Conservation (phyloP, 129 eudicot genomes). For the Rutidosis leptorrhynchoides region DNA sequence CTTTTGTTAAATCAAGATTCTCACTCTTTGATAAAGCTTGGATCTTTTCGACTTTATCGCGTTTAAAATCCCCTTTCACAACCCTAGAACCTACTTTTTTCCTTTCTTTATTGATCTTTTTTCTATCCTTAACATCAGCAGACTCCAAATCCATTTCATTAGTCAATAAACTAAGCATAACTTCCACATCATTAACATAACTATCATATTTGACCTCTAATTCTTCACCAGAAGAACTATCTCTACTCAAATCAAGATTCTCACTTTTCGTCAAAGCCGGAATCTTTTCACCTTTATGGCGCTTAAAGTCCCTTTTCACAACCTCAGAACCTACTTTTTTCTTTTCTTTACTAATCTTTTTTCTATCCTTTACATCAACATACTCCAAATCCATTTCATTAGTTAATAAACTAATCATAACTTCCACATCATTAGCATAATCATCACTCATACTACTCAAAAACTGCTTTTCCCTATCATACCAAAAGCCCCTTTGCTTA, state of each 20-base stretch:
- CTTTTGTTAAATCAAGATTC: conserved; percentile 31
- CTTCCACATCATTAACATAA: conserved; percentile 66
- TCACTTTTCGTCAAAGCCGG: conserved; percentile 19
- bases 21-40: conserved; percentile 18
- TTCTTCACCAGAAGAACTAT: conserved; percentile 13
- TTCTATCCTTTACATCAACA: conserved; percentile 36
- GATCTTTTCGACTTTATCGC: conserved; percentile 26
- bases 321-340: conserved; percentile 28
- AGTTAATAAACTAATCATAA: conserved; percentile 66
- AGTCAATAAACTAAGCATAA: conserved; percentile 66
- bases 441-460: conserved; percentile 39
- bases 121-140: conserved; percentile 35
- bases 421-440: conserved; percentile 66
- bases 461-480: conserved; percentile 25
- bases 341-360: conserved; percentile 33
- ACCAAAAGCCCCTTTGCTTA: conserved; percentile 39
- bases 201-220: conserved; percentile 50
- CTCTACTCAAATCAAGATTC: conserved; percentile 28
- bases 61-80: conserved; percentile 18
- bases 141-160: conserved; percentile 53
- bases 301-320: conserved; percentile 19
- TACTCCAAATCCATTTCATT: conserved; percentile 54
- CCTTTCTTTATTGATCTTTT: conserved; percentile 33
- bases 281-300: conserved; percentile 25
- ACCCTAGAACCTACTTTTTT: conserved; percentile 28